Evolutionary conservation across 1,139 yeast genomes (phyloP), one percentile per base, ranked within the genome.

Genomic region (Magnusiomyces magnusii): DNA sequence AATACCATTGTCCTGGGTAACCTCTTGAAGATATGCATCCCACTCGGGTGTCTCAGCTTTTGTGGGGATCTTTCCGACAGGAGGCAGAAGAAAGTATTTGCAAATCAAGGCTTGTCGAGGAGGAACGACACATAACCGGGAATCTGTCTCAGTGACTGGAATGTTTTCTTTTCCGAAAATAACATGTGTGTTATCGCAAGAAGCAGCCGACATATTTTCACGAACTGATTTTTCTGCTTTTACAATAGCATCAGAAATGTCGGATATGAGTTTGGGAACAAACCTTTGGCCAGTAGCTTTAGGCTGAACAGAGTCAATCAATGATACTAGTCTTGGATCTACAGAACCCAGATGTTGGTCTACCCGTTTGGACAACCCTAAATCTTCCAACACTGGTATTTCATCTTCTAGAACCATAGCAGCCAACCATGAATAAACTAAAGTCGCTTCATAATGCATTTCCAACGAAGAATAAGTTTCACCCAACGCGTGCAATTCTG

Each of bases 401-500:
- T 59, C 53, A 10, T 52, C 41, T 2, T 54, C 28, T 1, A 59
- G 42, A 9, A 58, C 61, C 41, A 51, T 19, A 10, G 60, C 60
- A 13, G 54, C 47, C 15, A 64, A 61, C 25, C 60, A 39, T 23
- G 64, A 54, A 50, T 62, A 64, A 3, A 64, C 60, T 31, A 59
- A 53, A 1, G 66, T 63, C 3, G 66, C 65, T 15, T 62, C 62
- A 25, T 53, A 58, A 39, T 58, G 63, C 55, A 57, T 58, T 9
- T 58, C 60, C 24, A 59, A 44, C n/a, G 51, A 39, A 10, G 56
- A 57, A 55, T 57, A 57, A 1, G 55, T 52, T 55, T 69, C 69
- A 2, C 73, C 74, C 55, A 69, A 59, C 3, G 71, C 62, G 57
- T 69, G 71, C 42, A 64, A 64, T 7, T 71, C 63, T 9, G 68